Evolutionary conservation across 768 basidiomycete genomes (phyloP).

Genomic region (Lactifluus subvellereus): DNA sequence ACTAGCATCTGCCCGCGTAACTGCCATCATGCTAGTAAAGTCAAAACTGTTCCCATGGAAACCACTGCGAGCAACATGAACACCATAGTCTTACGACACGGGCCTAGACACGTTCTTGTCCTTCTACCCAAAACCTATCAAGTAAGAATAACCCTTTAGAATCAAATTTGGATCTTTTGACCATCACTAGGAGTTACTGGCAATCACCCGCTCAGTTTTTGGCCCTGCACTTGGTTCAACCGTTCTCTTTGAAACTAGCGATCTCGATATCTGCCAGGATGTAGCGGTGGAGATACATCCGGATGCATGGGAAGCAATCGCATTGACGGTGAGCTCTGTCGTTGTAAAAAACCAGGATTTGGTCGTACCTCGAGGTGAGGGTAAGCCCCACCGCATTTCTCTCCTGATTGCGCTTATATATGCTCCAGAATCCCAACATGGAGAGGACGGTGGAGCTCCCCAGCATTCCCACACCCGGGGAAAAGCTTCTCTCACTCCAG

Average conservation of each 20-base stretch:
- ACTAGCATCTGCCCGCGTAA: background rate
- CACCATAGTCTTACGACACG: slow-evolving; percentile 6
- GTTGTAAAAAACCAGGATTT: background rate
- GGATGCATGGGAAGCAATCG: slow-evolving; percentile 14
- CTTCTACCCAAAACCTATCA: slow-evolving; percentile 9
- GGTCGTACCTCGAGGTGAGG: background rate
- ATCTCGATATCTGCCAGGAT: slow-evolving; percentile 19
- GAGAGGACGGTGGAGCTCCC: background rate
- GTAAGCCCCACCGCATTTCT: background rate
- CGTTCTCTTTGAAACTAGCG: slow-evolving; percentile 15
- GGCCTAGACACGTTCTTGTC: slow-evolving; percentile 9
- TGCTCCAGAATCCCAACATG: background rate
- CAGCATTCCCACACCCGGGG: background rate
- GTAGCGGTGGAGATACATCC: slow-evolving; percentile 16
- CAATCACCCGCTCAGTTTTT: background rate
- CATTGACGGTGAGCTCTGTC: slow-evolving; percentile 6
- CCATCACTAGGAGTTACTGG: slow-evolving; percentile 4
- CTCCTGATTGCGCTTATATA: background rate
- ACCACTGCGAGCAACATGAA: background rate
- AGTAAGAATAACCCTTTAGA: background rate
- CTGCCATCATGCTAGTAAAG: slow-evolving; percentile 10
- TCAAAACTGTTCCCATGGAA: slow-evolving; percentile 8
- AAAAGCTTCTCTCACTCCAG: background rate
- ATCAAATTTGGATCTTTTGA: background rate
- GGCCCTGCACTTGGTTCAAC: background rate